Percentiles rank a stretch among this genome's conserved stretches.
Conservation (phyloP, 2,329 filamentous ascomycete species). For the Nemania sp. region DNA sequence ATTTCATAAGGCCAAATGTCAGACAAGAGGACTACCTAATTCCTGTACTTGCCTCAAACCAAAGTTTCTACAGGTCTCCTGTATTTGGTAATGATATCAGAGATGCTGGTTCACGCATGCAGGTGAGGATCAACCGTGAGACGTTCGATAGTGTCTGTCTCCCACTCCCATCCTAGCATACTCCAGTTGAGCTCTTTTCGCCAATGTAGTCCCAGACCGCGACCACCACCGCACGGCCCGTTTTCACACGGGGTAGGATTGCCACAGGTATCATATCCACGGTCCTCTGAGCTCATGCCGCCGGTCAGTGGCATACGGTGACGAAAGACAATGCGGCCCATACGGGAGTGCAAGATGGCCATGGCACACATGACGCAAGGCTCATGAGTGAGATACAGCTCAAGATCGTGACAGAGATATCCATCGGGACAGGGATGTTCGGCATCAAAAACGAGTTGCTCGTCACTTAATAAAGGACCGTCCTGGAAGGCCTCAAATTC, state of each 20-base stretch:
- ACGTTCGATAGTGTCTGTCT: constrained; percentile 49
- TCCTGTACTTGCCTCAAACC: constrained; percentile 48
- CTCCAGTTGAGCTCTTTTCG: constrained; percentile 85
- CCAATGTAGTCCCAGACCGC: constrained; percentile 72
- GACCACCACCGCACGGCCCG: constrained; percentile 51
- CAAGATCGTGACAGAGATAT: constrained; percentile 91
- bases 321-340: constrained; percentile 82
- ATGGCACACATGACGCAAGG: constrained; percentile 97
- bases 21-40: constrained; percentile 57
- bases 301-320: constrained; percentile 80
- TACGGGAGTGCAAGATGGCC: constrained; percentile 92
- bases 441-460: constrained; percentile 64
- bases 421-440: constrained; percentile 74
- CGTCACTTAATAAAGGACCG: constrained; percentile 68
- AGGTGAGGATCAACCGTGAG: constrained; percentile 52
- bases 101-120: constrained; percentile 50
- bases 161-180: constrained; percentile 79
- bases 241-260: constrained; percentile 38
- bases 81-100: constrained; percentile 37
- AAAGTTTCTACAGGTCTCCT: constrained; percentile 35
- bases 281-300: constrained; percentile 78
- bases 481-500: constrained; percentile 70
- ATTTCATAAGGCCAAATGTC: constrained; percentile 37
- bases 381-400: constrained; percentile 94
- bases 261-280: constrained; percentile 50